Evolutionary conservation across 176 grass and related monocot species (phyloP).

Genomic region (Microstegium vimineum): DNA sequence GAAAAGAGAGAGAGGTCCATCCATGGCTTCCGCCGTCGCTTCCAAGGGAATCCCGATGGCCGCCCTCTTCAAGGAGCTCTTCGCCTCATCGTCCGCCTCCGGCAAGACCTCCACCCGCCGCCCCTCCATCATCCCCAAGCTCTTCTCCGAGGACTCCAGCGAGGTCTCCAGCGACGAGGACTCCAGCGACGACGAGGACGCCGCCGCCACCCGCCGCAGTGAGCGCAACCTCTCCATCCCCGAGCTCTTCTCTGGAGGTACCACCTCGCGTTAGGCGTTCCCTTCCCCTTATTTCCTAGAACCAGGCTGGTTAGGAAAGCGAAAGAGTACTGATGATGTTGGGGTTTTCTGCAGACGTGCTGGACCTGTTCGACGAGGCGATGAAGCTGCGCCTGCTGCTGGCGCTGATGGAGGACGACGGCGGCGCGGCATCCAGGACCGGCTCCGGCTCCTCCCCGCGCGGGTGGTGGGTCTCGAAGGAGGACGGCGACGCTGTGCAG

Average conservation of each 20-base stretch:
- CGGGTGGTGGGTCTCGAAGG: slow-evolving; percentile 43
- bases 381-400: slow-evolving; percentile 34
- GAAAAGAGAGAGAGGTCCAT: not conserved
- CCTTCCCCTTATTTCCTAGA: not conserved
- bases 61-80: not conserved
- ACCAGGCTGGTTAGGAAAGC: too few species aligned
- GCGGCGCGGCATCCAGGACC: too few species aligned
- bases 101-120: not conserved
- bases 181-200: too few species aligned
- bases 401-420: slow-evolving; percentile 21
- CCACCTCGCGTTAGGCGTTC: not conserved
- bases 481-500: slow-evolving; percentile 41
- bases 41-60: not conserved
- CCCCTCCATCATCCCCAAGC: not conserved
- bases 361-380: slow-evolving; percentile 14
- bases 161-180: too few species aligned
- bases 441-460: not conserved
- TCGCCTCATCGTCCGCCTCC: not conserved
- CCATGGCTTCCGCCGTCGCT: slow-evolving; percentile 46
- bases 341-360: slow-evolving; percentile 15
- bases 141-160: too few species aligned
- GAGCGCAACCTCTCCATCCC: not conserved
- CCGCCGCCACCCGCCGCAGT: too few species aligned
- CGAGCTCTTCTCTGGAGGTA: slow-evolving; percentile 23
- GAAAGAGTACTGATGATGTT: not conserved